Percentiles rank a stretch among this genome's conserved stretches.
phyloP scores from a whole-genome alignment of 73 alveolate species.

The Paramecium sexaurelia region DNA sequence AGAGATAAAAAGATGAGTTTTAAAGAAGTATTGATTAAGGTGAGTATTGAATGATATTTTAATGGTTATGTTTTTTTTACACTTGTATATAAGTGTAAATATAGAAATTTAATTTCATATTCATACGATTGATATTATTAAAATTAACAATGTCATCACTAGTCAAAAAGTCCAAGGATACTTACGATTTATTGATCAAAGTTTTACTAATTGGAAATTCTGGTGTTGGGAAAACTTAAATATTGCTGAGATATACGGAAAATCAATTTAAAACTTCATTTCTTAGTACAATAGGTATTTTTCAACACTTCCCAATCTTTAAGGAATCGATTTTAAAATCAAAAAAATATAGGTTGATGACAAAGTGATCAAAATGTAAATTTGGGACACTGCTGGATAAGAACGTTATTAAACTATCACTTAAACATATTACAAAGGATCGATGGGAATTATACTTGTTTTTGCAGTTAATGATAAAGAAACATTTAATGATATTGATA shows the following conservation, averaged over 20 bases:
- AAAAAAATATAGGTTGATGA: constrained; percentile 71
- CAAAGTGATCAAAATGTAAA: constrained; percentile 61
- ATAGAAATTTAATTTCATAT: not conserved
- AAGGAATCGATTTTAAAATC: constrained; percentile 88
- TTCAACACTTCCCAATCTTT: not conserved
- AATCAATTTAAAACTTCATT: constrained; percentile 74
- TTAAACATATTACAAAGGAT: constrained; percentile 71
- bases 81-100: no score
- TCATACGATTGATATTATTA: not conserved
- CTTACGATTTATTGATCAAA: constrained; percentile 64
- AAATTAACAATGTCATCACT: constrained; percentile 8
- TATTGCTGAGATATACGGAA: constrained; percentile 10
- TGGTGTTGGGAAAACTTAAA: constrained; percentile 38
- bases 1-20: no score
- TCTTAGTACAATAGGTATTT: constrained; percentile 81
- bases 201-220: constrained; percentile 36
- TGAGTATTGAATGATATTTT: no score
- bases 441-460: constrained; percentile 74
- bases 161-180: not conserved
- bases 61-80: no score
- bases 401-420: constrained; percentile 70
- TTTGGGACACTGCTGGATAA: constrained; percentile 74
- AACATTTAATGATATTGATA: constrained; percentile 73
- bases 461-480: constrained; percentile 74
- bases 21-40: no score